Evolutionary conservation across 2,329 filamentous ascomycete genomes (phyloP).

Genomic region (Trichoderma koningii): DNA sequence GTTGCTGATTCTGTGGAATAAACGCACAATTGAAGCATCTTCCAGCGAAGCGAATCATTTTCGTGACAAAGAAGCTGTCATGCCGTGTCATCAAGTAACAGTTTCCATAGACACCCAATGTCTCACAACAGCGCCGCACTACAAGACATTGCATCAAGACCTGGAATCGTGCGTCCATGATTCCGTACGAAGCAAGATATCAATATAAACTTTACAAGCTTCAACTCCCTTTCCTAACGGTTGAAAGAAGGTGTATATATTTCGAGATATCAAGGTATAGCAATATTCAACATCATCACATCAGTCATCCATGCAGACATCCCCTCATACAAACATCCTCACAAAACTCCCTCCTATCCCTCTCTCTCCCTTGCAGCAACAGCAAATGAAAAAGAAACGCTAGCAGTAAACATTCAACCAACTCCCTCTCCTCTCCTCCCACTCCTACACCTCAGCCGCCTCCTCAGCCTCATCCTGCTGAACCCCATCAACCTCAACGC

Average conservation of each 20-base stretch:
- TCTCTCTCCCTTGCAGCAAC: constrained; percentile 6
- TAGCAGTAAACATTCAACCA: too few species aligned
- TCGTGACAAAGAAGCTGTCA: too few species aligned
- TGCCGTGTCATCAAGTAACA: too few species aligned
- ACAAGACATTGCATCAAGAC: not conserved
- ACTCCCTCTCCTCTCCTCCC: too few species aligned
- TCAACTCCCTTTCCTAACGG: too few species aligned
- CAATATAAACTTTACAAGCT: too few species aligned
- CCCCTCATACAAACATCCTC: constrained; percentile 3
- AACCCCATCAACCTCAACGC: constrained; percentile 31
- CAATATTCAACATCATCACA: not conserved
- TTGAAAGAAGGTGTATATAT: not conserved
- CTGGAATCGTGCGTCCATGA: not conserved
- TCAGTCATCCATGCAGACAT: not conserved
- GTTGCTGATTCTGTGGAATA: too few species aligned
- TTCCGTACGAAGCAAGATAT: too few species aligned
- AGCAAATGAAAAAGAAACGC: not conserved
- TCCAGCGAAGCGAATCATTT: too few species aligned
- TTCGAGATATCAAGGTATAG: constrained; percentile 1
- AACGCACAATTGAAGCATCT: too few species aligned
- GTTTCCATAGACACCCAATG: not conserved
- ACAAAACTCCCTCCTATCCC: not conserved
- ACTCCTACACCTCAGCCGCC: constrained; percentile 10
- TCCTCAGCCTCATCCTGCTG: constrained; percentile 7
- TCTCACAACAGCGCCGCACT: constrained; percentile 1